Percentiles rank a stretch among this genome's conserved stretches.
These are phyloP conservation scores for Penicillium nucicola DNA, from an alignment of 495 filamentous ascomycete genomes.

Conservation along the genomic window DNA sequence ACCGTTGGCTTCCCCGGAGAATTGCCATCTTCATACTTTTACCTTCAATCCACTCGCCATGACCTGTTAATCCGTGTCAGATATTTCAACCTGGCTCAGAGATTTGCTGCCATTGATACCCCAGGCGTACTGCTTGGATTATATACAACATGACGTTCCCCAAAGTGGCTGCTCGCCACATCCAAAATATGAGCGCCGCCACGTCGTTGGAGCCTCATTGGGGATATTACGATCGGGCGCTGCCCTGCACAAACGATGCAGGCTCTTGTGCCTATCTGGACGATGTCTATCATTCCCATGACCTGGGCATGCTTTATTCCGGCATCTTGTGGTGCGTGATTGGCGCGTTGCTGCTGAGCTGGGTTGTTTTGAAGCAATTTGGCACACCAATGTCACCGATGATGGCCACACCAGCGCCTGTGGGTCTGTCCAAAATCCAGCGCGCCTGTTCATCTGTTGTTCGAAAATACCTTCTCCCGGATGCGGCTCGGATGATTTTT, in stretches of 20 bases:
- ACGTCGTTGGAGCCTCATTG: constrained; percentile 50
- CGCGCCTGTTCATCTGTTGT: constrained; percentile 12
- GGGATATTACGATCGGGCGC: constrained; percentile 55
- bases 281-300: constrained; percentile 57
- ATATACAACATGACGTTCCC: constrained; percentile 7
- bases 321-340: constrained; percentile 60
- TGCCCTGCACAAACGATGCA: constrained; percentile 57
- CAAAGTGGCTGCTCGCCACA: constrained; percentile 24
- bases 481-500: constrained; percentile 30
- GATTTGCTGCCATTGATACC: too few species aligned
- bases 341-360: constrained; percentile 47
- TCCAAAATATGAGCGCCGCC: constrained; percentile 36
- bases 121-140: too few species aligned
- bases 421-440: constrained; percentile 7
- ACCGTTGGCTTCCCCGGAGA: neutral
- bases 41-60: neutral
- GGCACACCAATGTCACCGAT: constrained; percentile 1
- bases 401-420: neutral
- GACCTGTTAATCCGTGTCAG: neutral
- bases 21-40: neutral
- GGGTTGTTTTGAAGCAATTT: constrained; percentile 25
- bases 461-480: constrained; percentile 38
- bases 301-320: constrained; percentile 56
- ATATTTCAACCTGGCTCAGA: neutral
- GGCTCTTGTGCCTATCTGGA: constrained; percentile 65